A percentile compares a stretch with the other conserved stretches of the same genome.
phyloP scores from a whole-genome alignment of 345 rosid species.

The Rhizophora mangle region DNA sequence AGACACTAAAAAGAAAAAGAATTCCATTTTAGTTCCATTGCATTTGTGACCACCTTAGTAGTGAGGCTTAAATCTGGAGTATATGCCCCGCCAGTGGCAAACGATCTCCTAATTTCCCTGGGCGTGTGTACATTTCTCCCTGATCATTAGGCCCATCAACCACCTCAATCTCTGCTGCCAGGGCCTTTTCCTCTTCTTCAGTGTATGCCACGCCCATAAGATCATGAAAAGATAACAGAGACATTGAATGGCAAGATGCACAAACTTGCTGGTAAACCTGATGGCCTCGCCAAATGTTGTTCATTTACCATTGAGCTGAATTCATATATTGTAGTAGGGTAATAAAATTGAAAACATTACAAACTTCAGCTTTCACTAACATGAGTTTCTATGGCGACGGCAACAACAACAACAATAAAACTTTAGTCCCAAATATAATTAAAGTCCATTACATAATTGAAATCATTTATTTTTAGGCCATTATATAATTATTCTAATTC shows the following conservation, averaged over 20 bases:
- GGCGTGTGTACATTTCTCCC: constrained; percentile 96
- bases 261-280: constrained; percentile 95
- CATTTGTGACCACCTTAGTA: constrained; percentile 60
- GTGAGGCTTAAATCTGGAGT: constrained; percentile 98
- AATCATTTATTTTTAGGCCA: too few relatives aligned
- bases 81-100: constrained; percentile 99
- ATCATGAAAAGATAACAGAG: constrained; percentile 83
- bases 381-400: too few relatives aligned
- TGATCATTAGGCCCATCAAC: constrained; percentile 98
- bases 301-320: constrained; percentile 22
- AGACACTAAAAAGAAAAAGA: not conserved
- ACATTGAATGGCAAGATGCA: constrained; percentile 99
- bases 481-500: too few relatives aligned
- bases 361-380: not conserved
- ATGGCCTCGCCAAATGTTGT: constrained; percentile 98
- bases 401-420: too few relatives aligned
- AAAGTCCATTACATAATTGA: too few relatives aligned
- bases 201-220: constrained; percentile 95
- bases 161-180: constrained; percentile 98
- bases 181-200: constrained; percentile 92
- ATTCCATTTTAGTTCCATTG: constrained; percentile 10
- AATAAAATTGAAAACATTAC: not conserved
- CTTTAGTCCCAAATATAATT: too few relatives aligned
- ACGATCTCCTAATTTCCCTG: constrained; percentile 96
- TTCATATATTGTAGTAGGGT: not conserved